Evolutionary conservation across 495 filamentous ascomycete genomes (phyloP).

Genomic region (Daldinia decipiens): DNA sequence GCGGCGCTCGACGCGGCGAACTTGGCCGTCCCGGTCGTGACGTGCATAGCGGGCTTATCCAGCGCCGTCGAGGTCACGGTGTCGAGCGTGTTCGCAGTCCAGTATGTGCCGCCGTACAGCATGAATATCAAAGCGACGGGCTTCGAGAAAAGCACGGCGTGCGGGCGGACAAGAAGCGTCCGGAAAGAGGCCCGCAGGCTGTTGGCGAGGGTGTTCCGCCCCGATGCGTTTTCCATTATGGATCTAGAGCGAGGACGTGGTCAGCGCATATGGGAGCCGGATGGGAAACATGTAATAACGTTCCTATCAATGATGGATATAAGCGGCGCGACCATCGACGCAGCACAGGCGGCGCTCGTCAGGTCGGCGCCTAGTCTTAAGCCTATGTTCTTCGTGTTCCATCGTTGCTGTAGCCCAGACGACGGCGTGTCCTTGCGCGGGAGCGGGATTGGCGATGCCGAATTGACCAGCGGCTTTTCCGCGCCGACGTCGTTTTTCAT

Average conservation of each 20-base stretch:
- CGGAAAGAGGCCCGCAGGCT: conserved; percentile 73
- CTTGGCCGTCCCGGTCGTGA: conserved; percentile 80
- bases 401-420: conserved; percentile 53
- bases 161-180: conserved; percentile 73
- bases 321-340: conserved; percentile 83
- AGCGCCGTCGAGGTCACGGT: conserved; percentile 75
- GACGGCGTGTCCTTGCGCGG: conserved; percentile 29
- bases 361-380: conserved; percentile 77
- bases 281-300: conserved; percentile 33
- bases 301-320: conserved; percentile 95
- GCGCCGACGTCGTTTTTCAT: conserved; percentile 14
- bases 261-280: conserved; percentile 26
- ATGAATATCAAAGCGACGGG: conserved; percentile 89
- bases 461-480: conserved; percentile 21
- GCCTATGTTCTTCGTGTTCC: conserved; percentile 82
- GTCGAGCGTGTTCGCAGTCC: conserved; percentile 89
- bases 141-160: conserved; percentile 75
- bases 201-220: conserved; percentile 72
- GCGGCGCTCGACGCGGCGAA: conserved; percentile 84
- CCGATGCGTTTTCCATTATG: conserved; percentile 96
- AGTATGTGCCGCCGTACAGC: conserved; percentile 90
- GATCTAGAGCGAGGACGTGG: conserved; percentile 62
- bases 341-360: conserved; percentile 77
- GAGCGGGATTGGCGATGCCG: conserved; percentile 16
- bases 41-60: conserved; percentile 62